These are phyloP conservation scores for Betula pendula DNA, from an alignment of 306 rosid genomes.

Conservation along the genomic window DNA sequence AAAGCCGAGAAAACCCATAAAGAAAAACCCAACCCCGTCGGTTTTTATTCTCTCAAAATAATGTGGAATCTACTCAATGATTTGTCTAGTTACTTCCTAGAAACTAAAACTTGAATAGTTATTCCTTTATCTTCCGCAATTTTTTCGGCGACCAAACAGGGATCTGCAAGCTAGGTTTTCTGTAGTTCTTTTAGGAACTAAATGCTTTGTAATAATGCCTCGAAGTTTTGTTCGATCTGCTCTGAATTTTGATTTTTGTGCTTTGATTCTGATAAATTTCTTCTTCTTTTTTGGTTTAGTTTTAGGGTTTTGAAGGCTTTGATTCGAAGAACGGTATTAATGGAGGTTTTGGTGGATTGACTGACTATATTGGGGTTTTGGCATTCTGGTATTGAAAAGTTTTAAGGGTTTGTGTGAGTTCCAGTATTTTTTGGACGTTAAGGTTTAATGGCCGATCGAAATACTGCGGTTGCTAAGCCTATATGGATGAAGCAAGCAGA, in stretches of 20 bases:
- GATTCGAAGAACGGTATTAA: neutral
- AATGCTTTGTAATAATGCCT: neutral
- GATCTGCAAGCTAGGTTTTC: neutral
- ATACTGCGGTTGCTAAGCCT: constrained; percentile 61
- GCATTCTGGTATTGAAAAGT: neutral
- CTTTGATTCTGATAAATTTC: neutral
- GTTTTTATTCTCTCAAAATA: neutral
- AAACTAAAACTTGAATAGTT: neutral
- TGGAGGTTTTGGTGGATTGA: constrained; percentile 24
- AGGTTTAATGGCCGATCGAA: constrained; percentile 83
- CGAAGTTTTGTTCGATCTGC: neutral
- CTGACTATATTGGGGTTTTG: constrained; percentile 6
- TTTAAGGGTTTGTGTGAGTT: constrained; percentile 17
- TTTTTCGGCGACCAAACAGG: neutral
- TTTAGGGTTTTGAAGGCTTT: constrained; percentile 7
- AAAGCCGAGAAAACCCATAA: neutral
- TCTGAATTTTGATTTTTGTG: neutral
- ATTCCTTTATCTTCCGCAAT: neutral
- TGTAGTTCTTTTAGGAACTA: neutral
- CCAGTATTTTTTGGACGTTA: constrained; percentile 12
- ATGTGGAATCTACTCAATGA: neutral
- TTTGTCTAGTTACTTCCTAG: neutral
- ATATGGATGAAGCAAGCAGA: constrained; percentile 99
- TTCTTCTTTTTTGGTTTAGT: neutral
- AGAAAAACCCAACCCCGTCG: neutral